Percentiles rank a stretch among this genome's conserved stretches.
These are phyloP conservation scores for Trichosanthes cucumerina DNA, from an alignment of 306 rosid genomes.

Conservation along the genomic window DNA sequence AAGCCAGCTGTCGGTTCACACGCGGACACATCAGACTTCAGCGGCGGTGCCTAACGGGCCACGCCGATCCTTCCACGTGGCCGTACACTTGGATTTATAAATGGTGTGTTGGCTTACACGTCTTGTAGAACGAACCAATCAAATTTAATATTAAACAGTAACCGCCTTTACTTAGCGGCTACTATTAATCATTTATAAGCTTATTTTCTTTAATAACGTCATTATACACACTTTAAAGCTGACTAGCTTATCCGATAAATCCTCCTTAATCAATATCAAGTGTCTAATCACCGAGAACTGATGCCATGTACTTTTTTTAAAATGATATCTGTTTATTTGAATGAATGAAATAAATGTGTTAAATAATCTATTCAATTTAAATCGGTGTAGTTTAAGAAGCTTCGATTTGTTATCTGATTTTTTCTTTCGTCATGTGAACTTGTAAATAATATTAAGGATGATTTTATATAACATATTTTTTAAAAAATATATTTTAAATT, in stretches of 20 bases:
- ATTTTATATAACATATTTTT: too few relatives aligned
- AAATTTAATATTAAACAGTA: not conserved
- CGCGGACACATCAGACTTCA: conserved; percentile 14
- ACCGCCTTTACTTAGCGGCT: not conserved
- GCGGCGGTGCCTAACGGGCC: conserved; percentile 22
- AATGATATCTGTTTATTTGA: too few relatives aligned
- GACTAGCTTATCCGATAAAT: not conserved
- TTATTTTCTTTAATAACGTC: not conserved
- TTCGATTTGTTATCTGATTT: too few relatives aligned
- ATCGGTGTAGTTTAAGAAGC: too few relatives aligned
- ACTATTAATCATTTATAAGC: not conserved
- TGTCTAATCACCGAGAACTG: not conserved
- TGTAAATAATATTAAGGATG: too few relatives aligned
- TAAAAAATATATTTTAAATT: too few relatives aligned
- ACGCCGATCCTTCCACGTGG: conserved; percentile 14
- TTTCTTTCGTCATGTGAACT: too few relatives aligned
- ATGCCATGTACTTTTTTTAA: not conserved
- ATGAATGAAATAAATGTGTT: too few relatives aligned
- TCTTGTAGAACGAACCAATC: not conserved
- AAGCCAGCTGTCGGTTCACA: conserved; percentile 23
- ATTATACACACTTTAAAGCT: not conserved
- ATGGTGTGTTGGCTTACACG: conserved; percentile 32
- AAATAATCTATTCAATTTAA: too few relatives aligned
- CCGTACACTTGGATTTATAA: not conserved
- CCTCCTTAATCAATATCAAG: not conserved